A percentile compares a stretch with the other conserved stretches of the same genome.
Evolutionary conservation across 352 stramenopile species (phyloP).

Genomic region (Phytophthora aleatoria): DNA sequence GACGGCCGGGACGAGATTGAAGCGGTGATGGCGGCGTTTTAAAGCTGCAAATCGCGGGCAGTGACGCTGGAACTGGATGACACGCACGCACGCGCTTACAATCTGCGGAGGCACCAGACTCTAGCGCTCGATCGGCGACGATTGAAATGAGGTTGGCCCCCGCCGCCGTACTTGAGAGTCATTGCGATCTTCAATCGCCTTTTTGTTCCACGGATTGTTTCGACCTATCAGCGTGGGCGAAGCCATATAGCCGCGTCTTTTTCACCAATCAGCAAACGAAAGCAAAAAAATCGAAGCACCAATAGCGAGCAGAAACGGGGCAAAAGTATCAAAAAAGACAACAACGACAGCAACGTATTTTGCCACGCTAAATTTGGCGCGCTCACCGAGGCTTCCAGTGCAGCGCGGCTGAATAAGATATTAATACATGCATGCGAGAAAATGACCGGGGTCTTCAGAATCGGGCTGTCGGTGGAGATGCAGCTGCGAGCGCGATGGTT

Average conservation of each 20-base stretch:
- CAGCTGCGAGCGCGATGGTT: no score
- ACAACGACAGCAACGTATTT: no score
- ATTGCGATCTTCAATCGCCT: slow-evolving; percentile 36
- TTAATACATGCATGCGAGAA: no score
- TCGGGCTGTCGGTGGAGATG: no score
- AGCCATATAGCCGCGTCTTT: slow-evolving; percentile 5
- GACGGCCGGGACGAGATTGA: slow-evolving; percentile 8
- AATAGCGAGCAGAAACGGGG: slow-evolving; percentile 5
- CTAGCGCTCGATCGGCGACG: background rate
- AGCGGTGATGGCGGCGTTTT: background rate
- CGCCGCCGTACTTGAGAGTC: background rate
- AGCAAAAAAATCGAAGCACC: slow-evolving; percentile 17
- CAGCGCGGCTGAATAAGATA: no score
- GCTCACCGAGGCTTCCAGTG: no score
- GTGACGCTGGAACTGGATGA: background rate
- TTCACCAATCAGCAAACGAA: slow-evolving; percentile 14
- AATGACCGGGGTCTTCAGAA: no score
- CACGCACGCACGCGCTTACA: background rate
- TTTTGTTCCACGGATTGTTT: slow-evolving; percentile 33
- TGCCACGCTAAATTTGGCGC: no score
- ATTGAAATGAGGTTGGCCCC: slow-evolving; percentile 1
- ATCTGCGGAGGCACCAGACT: background rate
- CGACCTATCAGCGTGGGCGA: slow-evolving; percentile 14
- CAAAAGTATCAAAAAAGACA: background rate
- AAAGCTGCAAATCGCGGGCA: slow-evolving; percentile 17